Conservation (phyloP, 805 yeast species). For the Debaryomyces prosopidis region DNA sequence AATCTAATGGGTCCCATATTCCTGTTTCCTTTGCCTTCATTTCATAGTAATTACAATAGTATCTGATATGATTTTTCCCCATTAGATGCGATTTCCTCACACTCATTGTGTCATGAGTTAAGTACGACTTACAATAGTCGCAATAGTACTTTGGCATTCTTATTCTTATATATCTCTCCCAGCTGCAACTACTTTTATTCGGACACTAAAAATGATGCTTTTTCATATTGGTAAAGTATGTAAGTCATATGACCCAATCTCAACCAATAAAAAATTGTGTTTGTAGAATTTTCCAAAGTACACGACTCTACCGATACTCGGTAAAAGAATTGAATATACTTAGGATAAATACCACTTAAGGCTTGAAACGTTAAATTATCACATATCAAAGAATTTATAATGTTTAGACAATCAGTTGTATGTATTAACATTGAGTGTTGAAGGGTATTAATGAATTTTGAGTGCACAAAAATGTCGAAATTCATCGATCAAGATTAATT, state of each 20-base stretch:
- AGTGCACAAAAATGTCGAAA: neutral
- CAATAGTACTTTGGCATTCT: constrained; percentile 74
- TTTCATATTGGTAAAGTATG: neutral
- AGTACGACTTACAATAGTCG: constrained; percentile 78
- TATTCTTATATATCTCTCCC: neutral
- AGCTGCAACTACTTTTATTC: no score
- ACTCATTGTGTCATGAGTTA: constrained; percentile 87
- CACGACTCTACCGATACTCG: constrained; percentile 11
- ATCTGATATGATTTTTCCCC: constrained; percentile 74
- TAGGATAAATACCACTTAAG: neutral
- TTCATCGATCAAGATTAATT: neutral
- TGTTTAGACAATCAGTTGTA: constrained; percentile 46
- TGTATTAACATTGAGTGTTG: constrained; percentile 16
- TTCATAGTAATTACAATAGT: constrained; percentile 76
- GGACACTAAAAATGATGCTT: neutral
- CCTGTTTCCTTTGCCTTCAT: constrained; percentile 38
- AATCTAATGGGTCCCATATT: constrained; percentile 31
- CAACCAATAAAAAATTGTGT: constrained; percentile 10
- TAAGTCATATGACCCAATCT: constrained; percentile 5
- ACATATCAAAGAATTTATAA: constrained; percentile 10
- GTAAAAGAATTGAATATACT: constrained; percentile 4
- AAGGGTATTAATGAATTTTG: neutral
- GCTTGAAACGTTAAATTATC: neutral
- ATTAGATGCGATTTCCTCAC: constrained; percentile 77
- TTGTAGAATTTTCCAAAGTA: constrained; percentile 1